Percentiles rank a stretch among this genome's conserved stretches.
Evolutionary conservation across 768 basidiomycete genomes (phyloP).

Genomic region (Scleroderma citrinum): DNA sequence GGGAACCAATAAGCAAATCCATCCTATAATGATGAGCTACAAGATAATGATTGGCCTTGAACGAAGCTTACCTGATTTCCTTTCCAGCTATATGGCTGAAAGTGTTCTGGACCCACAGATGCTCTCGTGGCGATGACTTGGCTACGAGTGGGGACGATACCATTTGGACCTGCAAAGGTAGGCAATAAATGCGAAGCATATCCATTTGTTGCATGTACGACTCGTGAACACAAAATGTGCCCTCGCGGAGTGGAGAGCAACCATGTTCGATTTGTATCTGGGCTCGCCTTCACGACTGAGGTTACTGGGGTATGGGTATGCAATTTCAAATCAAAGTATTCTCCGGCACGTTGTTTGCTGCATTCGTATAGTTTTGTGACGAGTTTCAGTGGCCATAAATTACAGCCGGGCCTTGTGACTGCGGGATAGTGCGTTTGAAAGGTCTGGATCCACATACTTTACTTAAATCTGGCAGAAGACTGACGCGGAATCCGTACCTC

Average conservation of each 20-base stretch:
- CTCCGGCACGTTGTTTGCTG: constrained; percentile 26
- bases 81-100: constrained; percentile 14
- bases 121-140: constrained; percentile 54
- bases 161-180: constrained; percentile 43
- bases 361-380: constrained; percentile 58
- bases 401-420: constrained; percentile 48
- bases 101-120: constrained; percentile 29
- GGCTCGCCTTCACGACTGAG: constrained; percentile 24
- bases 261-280: constrained; percentile 1
- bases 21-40: neutral
- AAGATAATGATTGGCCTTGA: neutral
- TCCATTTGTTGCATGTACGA: constrained; percentile 85
- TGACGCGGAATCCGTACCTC: no score
- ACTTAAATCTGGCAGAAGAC: no score
- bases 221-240: constrained; percentile 46
- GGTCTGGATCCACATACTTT: constrained; percentile 8
- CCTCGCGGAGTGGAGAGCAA: constrained; percentile 57
- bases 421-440: constrained; percentile 44
- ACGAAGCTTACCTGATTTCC: neutral
- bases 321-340: no score
- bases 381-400: constrained; percentile 77
- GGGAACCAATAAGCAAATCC: constrained; percentile 75
- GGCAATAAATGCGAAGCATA: constrained; percentile 79
- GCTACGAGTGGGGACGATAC: constrained; percentile 67
- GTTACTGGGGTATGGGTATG: constrained; percentile 74